phyloP scores from a whole-genome alignment of 2,329 filamentous ascomycete species.

The Microdochium trichocladiopsis region DNA sequence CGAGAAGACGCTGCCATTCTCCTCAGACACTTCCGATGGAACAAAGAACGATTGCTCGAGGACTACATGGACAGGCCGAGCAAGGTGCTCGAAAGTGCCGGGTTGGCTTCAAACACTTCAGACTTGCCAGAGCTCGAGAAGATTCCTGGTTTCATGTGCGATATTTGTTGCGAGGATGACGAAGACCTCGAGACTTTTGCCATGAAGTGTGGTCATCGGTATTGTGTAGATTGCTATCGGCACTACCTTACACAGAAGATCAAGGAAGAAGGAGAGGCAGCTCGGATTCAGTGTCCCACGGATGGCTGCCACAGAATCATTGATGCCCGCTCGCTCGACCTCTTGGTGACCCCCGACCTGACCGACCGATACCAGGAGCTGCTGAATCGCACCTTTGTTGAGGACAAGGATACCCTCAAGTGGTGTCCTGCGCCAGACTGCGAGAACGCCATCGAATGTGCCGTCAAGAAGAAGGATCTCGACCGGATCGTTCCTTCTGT shows the following conservation, averaged over 20 bases:
- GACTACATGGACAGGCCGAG: slow-evolving; percentile 89
- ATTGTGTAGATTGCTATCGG: slow-evolving; percentile 85
- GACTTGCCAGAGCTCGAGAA: slow-evolving; percentile 61
- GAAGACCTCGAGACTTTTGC: slow-evolving; percentile 75
- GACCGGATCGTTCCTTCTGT: slow-evolving; percentile 84
- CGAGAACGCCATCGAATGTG: slow-evolving; percentile 84
- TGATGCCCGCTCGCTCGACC: slow-evolving; percentile 77
- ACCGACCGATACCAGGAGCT: slow-evolving; percentile 69
- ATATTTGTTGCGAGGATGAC: slow-evolving; percentile 93
- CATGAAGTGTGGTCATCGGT: slow-evolving; percentile 91
- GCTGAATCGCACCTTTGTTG: slow-evolving; percentile 89
- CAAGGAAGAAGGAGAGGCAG: slow-evolving; percentile 88
- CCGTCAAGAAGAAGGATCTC: slow-evolving; percentile 81
- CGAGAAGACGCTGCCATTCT: slow-evolving; percentile 89
- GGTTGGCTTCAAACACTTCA: slow-evolving; percentile 60
- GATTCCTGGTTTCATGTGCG: slow-evolving; percentile 75
- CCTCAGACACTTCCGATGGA: slow-evolving; percentile 86
- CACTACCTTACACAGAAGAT: slow-evolving; percentile 94
- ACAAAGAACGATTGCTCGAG: slow-evolving; percentile 90
- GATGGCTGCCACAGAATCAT: slow-evolving; percentile 85
- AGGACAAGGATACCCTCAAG: slow-evolving; percentile 90
- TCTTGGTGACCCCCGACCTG: slow-evolving; percentile 58
- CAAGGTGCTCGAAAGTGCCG: slow-evolving; percentile 75
- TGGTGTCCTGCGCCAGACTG: slow-evolving; percentile 99
- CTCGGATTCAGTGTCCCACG: slow-evolving; percentile 86